Conservation (phyloP, 768 basidiomycete genomes). For the Naganishia vaughanmartiniae region DNA sequence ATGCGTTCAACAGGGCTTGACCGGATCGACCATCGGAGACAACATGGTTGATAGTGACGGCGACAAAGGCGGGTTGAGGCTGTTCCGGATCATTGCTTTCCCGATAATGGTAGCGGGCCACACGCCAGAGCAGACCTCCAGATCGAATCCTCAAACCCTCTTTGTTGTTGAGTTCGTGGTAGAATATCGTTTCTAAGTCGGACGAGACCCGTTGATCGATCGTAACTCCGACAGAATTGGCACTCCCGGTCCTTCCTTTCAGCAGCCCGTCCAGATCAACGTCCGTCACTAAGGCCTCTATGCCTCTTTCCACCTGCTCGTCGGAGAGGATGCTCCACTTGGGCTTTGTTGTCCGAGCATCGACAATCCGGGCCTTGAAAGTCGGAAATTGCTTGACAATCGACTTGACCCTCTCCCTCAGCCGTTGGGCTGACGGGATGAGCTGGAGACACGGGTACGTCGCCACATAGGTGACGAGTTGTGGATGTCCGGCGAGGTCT, state of each 20-base stretch:
- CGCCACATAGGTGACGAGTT: not conserved
- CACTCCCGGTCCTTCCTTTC: not conserved
- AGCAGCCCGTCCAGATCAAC: not conserved
- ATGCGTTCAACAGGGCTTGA: not conserved
- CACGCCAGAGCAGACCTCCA: not conserved
- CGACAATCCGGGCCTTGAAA: conserved; percentile 3
- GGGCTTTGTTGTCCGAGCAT: not conserved
- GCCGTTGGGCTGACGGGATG: not conserved
- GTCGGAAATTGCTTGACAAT: not conserved
- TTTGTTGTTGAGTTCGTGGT: not conserved
- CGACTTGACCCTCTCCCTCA: not conserved
- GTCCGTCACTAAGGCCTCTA: not conserved
- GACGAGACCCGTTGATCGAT: not conserved
- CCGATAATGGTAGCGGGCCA: not conserved
- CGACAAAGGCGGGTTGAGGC: conserved; percentile 3
- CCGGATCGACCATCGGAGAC: conserved; percentile 5
- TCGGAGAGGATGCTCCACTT: not conserved
- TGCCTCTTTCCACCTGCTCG: not conserved
- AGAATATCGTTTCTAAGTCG: not conserved
- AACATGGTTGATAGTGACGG: not conserved
- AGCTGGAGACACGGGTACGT: not conserved
- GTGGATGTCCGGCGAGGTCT: not conserved
- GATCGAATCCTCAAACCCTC: not conserved
- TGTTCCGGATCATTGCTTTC: not conserved
- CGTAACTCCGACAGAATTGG: too few relatives aligned